A percentile compares a stretch with the other conserved stretches of the same genome.
Conservation (phyloP, 306 rosid species). For the Casuarina cunninghamiana region DNA sequence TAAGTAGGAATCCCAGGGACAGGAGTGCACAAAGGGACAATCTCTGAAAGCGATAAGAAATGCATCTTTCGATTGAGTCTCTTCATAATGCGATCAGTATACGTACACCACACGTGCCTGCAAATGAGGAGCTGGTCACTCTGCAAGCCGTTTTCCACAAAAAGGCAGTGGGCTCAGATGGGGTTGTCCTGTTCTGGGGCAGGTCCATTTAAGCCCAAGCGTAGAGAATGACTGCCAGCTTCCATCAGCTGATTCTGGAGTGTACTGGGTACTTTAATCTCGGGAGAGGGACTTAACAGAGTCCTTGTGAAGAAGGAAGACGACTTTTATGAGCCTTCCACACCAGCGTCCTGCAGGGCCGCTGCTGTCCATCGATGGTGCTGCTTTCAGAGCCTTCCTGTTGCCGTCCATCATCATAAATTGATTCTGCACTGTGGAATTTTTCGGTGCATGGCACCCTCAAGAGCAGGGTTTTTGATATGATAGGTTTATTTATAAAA, state of each 20-base stretch:
- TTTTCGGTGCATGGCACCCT: background rate
- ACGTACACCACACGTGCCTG: conserved; percentile 33
- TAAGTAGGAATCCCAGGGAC: background rate
- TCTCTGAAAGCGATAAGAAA: background rate
- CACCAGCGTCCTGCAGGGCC: background rate
- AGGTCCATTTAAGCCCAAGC: background rate
- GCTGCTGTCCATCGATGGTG: background rate
- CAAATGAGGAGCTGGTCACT: conserved; percentile 17
- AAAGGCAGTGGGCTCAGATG: conserved; percentile 6
- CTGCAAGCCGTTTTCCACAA: conserved; percentile 26
- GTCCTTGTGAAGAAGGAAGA: background rate
- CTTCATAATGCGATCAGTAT: conserved; percentile 14
- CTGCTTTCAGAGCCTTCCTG: background rate
- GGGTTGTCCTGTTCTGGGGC: conserved; percentile 32
- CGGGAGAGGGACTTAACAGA: background rate
- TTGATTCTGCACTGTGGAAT: background rate
- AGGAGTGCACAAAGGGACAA: background rate
- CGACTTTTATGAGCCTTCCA: background rate
- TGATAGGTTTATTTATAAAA: too few relatives aligned
- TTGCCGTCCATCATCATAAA: background rate
- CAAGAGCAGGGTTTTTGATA: too few relatives aligned
- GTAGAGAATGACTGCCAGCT: conserved; percentile 20
- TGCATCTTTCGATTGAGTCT: background rate
- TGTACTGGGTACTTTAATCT: background rate
- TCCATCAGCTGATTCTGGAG: background rate